Base-by-base conservation (phyloP, 179 eudicot species). In the Actinidia arguta region DNA sequence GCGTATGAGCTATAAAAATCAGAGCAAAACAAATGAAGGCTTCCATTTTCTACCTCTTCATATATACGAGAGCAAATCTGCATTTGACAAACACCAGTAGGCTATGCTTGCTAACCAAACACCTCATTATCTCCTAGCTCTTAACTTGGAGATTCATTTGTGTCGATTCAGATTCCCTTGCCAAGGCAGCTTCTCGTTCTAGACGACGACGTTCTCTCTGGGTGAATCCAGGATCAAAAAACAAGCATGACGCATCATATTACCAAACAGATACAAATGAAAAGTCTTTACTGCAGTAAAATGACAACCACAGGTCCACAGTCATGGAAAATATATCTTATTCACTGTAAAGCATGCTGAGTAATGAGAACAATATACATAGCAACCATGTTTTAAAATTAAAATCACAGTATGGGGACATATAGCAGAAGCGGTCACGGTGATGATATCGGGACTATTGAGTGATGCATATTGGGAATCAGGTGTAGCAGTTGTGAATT, bases 171-270 rank as follows among this genome's bases (percentile, higher is more conserved):
- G 83, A 75, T 69, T 64, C 76, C 66, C 62, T 75, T 11, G 75
- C 83, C 58, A 56, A 67, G 59, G 75, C 86, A 80, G 86, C 88
- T 83, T 85, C 89, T 69, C 88, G 89, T 56, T 88, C 89, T 73
- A 64, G 82, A 7, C 80, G 88, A 31, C 82, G 66, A 55, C 80
- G 78, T 80, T 88, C 91, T 83, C 89, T 86, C 91, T 88, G 82
- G 17, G 71, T 46, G 25, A 78, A 77, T 48, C 77, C 55, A 50
- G 42, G 24, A 76, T 46, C 56, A 39, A 54, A 56, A 25, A 72
- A 44, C 17, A 22, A 73, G 54, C 9, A 76, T 18, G 27, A 24
- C 62, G 20, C 52, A 50, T 5, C 9, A 22, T 0, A 5, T 20
- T 27, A 71, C 22, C 12, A 58, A 73, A 52, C 11, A 16, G 44